Evolutionary conservation across 352 stramenopile species (phyloP).

Genomic region (Peronospora farinosa): DNA sequence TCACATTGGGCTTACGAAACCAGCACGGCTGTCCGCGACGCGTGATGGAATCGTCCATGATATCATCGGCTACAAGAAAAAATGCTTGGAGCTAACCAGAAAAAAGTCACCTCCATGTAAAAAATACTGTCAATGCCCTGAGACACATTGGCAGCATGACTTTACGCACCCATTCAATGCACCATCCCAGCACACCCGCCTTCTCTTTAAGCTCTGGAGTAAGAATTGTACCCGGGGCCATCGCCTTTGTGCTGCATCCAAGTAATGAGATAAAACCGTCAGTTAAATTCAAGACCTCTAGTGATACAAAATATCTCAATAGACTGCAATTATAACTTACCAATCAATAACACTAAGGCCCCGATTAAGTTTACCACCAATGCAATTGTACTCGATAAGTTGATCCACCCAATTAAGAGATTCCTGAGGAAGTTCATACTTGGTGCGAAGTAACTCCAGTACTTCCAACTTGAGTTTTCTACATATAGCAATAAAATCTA

Average conservation of each 20-base stretch:
- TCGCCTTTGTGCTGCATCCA: conserved; percentile 47
- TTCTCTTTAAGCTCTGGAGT: conserved; percentile 69
- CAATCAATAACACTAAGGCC: conserved; percentile 93
- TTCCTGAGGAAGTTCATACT: conserved; percentile 74
- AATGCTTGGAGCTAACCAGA: conserved; percentile 91
- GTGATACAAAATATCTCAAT: background rate
- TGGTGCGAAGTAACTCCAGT: conserved; percentile 50
- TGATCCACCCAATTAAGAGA: conserved; percentile 71
- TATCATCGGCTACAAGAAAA: conserved; percentile 97
- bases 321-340: conserved; percentile 17
- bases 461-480: conserved; percentile 70
- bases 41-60: conserved; percentile 96
- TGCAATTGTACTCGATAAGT: conserved; percentile 95
- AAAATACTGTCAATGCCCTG: background rate
- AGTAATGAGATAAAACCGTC: background rate
- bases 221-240: conserved; percentile 41
- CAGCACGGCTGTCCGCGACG: conserved; percentile 95
- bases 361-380: conserved; percentile 97
- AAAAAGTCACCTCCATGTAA: background rate
- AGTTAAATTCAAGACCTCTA: background rate
- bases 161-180: conserved; percentile 91
- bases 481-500: conserved; percentile 80
- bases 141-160: background rate
- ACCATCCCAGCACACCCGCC: conserved; percentile 95
- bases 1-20: conserved; percentile 88